Evolutionary conservation across 805 yeast species (phyloP), one percentile per base, ranked within the genome.

Genomic region (Wickerhamiella lipophila): DNA sequence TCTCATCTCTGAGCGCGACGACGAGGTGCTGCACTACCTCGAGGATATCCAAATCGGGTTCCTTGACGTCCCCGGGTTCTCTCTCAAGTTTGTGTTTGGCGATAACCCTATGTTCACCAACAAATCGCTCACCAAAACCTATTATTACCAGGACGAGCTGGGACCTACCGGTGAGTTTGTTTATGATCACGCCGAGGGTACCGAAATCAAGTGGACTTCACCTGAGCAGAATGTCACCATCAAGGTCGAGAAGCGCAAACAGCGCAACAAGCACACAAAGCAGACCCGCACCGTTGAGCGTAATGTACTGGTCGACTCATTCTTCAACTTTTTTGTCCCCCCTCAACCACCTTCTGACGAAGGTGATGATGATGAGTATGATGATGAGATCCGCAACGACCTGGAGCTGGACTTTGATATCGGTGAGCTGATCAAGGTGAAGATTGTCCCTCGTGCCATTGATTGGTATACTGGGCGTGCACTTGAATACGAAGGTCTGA

Each of bases 401-500:
- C 74, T 92, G 60, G 96, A 87, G 59, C 71, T 84, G 58, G 98
- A 92, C 68, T 92, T 92, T 70, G 92, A 87, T 62, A 73, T 92
- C 54, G 98, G 97, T 54, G 98, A 92, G 68, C 88, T 88, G 61
- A 77, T 92, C 64, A 92, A 92, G 72, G 97, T 92, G 66, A 83
- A 92, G 66, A 75, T 92, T 63, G 81, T 92, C 54, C 96, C 97
- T 54, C 79, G 96, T 63, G 97, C 97, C 47, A 76, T 92, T 60
- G 97, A 89, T 65, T 92, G 98, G 97, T 92, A 87, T 66, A 89
- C 98, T 8, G 98, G 98, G 43, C 86, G 86, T 56, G 98, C 98
- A 21, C 74, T 89, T 51, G 94, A 83, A 50, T 83, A 76, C 62
- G 81, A 76, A 55, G 77, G 71, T 44, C 71, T 68, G 53, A 75